A percentile compares a stretch with the other conserved stretches of the same genome.
Evolutionary conservation across 495 filamentous ascomycete species (phyloP).

Genomic region (Talaromyces thailandensis): DNA sequence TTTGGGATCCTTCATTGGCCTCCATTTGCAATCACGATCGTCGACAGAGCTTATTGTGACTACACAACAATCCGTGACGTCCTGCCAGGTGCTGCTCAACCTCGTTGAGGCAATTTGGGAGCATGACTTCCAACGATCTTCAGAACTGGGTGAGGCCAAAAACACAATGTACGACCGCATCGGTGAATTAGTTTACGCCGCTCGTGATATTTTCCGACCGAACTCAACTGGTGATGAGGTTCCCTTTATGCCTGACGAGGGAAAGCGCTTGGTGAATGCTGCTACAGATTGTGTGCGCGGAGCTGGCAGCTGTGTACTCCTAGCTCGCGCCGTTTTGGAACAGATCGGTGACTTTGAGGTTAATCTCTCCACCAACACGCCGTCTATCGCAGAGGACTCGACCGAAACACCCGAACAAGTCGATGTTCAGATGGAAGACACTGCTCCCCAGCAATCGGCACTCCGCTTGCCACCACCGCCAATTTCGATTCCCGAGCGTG

Average conservation of each 20-base stretch:
- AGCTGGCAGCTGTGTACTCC: constrained; percentile 82
- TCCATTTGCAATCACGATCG: constrained; percentile 83
- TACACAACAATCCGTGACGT: constrained; percentile 69
- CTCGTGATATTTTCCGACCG: constrained; percentile 64
- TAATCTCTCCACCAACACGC: constrained; percentile 28
- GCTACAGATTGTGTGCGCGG: constrained; percentile 86
- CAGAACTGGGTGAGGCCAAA: constrained; percentile 57
- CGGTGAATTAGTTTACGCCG: constrained; percentile 66
- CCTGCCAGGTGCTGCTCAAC: constrained; percentile 66
- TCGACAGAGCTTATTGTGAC: constrained; percentile 69
- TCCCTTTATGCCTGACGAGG: constrained; percentile 72
- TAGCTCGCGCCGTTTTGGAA: constrained; percentile 78
- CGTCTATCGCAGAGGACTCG: neutral
- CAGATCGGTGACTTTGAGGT: constrained; percentile 91
- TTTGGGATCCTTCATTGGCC: constrained; percentile 83
- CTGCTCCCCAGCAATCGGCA: neutral
- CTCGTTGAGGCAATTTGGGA: constrained; percentile 79
- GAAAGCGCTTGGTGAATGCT: constrained; percentile 64
- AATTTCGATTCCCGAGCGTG: constrained; percentile 26
- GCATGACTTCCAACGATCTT: constrained; percentile 58
- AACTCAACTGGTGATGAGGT: constrained; percentile 57
- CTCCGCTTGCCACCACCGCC: constrained; percentile 32
- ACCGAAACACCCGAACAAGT: neutral
- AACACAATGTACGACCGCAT: constrained; percentile 74
- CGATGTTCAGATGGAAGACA: neutral